Percentiles rank a stretch among this genome's conserved stretches.
phyloP scores from a whole-genome alignment of 805 yeast species.

The Barnettozyma vustinii region DNA sequence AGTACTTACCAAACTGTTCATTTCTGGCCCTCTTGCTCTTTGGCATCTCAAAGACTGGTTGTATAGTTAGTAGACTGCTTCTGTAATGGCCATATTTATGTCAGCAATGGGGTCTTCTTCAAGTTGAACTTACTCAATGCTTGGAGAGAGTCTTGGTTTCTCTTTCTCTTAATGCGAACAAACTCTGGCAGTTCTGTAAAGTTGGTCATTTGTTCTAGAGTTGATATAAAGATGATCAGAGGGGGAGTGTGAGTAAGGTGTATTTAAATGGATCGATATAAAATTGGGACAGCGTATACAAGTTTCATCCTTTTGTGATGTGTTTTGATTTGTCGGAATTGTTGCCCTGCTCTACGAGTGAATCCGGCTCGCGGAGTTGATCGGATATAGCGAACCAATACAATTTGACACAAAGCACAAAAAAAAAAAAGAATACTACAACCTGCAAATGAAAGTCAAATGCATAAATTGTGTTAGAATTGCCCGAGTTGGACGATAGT shows the following conservation, averaged over 20 bases:
- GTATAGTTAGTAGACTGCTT: background rate
- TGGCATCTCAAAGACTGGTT: conserved; percentile 29
- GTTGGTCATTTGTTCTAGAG: too few species aligned
- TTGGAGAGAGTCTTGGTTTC: conserved; percentile 84
- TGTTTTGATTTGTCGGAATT: background rate
- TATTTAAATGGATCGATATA: too few species aligned
- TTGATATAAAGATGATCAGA: too few species aligned
- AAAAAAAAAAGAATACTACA: background rate
- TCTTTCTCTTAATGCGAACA: conserved; percentile 78
- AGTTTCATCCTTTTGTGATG: too few species aligned
- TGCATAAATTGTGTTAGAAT: background rate
- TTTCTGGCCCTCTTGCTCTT: conserved; percentile 36
- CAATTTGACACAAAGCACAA: background rate
- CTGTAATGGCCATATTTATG: background rate
- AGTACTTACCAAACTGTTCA: conserved; percentile 24
- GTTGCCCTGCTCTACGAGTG: too few species aligned
- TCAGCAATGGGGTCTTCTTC: too few species aligned
- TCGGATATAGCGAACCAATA: background rate
- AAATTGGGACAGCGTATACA: too few species aligned
- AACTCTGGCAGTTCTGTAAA: conserved; percentile 42
- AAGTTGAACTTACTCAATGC: conserved; percentile 45
- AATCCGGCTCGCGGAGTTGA: background rate
- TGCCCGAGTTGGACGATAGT: background rate
- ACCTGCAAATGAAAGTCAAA: background rate
- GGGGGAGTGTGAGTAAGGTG: too few species aligned